These are phyloP conservation scores for Aspergillus bridgeri DNA, from an alignment of 495 filamentous ascomycete genomes.

Conservation along the genomic window DNA sequence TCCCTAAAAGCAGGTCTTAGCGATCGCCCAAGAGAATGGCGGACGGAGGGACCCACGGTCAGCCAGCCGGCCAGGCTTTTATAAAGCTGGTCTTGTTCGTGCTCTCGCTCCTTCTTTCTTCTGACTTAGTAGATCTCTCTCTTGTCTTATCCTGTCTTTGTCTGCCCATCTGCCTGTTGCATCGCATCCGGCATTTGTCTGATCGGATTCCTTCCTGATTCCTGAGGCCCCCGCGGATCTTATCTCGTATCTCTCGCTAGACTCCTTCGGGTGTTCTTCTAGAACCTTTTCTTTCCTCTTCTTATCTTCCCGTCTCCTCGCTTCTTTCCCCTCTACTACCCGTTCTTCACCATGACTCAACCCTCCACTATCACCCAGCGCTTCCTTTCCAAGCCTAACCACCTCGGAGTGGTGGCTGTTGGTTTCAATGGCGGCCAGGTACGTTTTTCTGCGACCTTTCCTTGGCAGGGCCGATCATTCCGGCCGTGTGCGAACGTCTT, in stretches of 20 bases:
- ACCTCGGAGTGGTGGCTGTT: conserved; percentile 90
- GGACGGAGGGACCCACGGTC: conserved; percentile 13
- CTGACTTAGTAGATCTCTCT: neutral
- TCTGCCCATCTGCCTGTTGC: neutral
- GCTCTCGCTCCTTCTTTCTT: conserved; percentile 3
- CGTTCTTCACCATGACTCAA: conserved; percentile 50
- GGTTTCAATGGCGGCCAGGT: conserved; percentile 98
- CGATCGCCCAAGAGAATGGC: conserved; percentile 26
- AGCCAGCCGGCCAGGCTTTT: neutral
- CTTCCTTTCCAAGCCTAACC: conserved; percentile 72
- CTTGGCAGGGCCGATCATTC: conserved; percentile 8
- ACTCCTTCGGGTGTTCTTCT: neutral
- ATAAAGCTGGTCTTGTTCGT: neutral
- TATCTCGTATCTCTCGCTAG: conserved; percentile 14
- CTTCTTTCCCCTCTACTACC: neutral
- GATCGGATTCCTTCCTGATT: neutral
- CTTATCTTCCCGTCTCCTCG: conserved; percentile 12
- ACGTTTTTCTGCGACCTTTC: conserved; percentile 24
- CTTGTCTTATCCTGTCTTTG: neutral
- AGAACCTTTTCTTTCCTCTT: conserved; percentile 12
- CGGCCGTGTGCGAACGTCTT: conserved; percentile 9
- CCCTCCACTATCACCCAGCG: conserved; percentile 74
- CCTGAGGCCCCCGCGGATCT: conserved; percentile 13
- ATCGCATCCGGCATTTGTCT: neutral
- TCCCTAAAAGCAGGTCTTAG: conserved; percentile 53